phyloP scores from a whole-genome alignment of 1,139 yeast genomes.

The Hyphopichia fennica region DNA sequence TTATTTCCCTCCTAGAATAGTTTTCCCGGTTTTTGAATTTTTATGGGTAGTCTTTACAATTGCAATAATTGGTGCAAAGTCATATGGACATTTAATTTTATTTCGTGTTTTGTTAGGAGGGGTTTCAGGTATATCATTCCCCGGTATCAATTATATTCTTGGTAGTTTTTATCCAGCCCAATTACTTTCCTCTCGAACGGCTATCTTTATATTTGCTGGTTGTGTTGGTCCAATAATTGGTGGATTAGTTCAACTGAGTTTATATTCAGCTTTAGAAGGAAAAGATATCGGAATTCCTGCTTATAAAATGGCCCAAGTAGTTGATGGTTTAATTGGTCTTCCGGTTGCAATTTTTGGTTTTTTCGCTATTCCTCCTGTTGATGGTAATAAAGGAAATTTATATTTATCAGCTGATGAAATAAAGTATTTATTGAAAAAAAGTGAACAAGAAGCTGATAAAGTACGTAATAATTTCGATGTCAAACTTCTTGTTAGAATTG shows the following conservation, averaged over 20 bases:
- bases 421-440: neutral
- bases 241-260: slow-evolving; percentile 7
- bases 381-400: slow-evolving; percentile 2
- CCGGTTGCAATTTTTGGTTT: slow-evolving; percentile 9
- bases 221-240: slow-evolving; percentile 8
- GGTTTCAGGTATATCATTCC: neutral
- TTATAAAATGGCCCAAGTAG: slow-evolving; percentile 3
- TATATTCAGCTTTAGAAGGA: slow-evolving; percentile 5
- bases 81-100: neutral
- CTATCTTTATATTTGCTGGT: slow-evolving; percentile 12
- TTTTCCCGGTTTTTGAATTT: neutral
- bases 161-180: slow-evolving; percentile 15
- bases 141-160: slow-evolving; percentile 3
- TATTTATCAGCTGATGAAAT: slow-evolving; percentile 1
- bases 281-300: slow-evolving; percentile 6
- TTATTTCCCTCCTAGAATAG: neutral
- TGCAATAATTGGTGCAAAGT: neutral
- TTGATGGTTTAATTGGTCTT: slow-evolving; percentile 8
- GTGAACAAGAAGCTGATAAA: neutral
- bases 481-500: neutral
- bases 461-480: neutral
- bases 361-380: slow-evolving; percentile 7
- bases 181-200: slow-evolving; percentile 15
- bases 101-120: neutral
- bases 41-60: neutral